Percentiles rank a stretch among this genome's conserved stretches.
Conservation (phyloP, 2,329 filamentous ascomycete species). For the Clarireedia paspali region DNA sequence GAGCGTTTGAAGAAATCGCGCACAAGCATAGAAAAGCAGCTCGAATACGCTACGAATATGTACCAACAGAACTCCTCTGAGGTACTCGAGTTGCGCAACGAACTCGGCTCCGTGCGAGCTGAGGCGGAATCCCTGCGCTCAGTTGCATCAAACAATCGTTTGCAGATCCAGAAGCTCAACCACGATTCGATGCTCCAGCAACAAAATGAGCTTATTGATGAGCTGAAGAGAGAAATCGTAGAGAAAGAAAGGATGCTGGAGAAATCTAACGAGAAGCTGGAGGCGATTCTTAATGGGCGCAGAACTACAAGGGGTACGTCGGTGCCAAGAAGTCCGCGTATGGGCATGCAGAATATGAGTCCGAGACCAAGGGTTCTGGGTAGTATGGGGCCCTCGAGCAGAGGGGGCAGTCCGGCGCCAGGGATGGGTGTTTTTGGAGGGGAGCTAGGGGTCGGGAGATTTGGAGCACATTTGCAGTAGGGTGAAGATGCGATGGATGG, state of each 20-base stretch:
- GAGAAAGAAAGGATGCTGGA: slow-evolving; percentile 33
- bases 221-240: slow-evolving; percentile 21
- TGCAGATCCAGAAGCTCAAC: slow-evolving; percentile 26
- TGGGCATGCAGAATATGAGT: slow-evolving; percentile 24
- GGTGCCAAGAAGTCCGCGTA: slow-evolving; percentile 25
- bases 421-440: slow-evolving; percentile 4
- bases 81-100: slow-evolving; percentile 13
- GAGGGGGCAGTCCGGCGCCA: slow-evolving; percentile 23
- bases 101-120: slow-evolving; percentile 16
- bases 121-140: slow-evolving; percentile 13
- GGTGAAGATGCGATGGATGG: too few relatives aligned
- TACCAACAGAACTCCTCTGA: slow-evolving; percentile 26
- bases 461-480: slow-evolving; percentile 3
- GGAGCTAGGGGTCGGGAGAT: not conserved
- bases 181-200: slow-evolving; percentile 13
- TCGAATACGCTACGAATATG: slow-evolving; percentile 23
- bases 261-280: slow-evolving; percentile 33
- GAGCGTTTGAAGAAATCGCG: slow-evolving; percentile 18
- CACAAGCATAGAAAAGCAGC: slow-evolving; percentile 17
- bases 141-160: slow-evolving; percentile 21
- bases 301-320: slow-evolving; percentile 27
- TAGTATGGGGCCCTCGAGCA: slow-evolving; percentile 10
- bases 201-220: slow-evolving; percentile 27
- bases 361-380: slow-evolving; percentile 12
- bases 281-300: slow-evolving; percentile 33